Conservation (phyloP, 108 stramenopile genomes). For the Nannochloropsis gaditana region DNA sequence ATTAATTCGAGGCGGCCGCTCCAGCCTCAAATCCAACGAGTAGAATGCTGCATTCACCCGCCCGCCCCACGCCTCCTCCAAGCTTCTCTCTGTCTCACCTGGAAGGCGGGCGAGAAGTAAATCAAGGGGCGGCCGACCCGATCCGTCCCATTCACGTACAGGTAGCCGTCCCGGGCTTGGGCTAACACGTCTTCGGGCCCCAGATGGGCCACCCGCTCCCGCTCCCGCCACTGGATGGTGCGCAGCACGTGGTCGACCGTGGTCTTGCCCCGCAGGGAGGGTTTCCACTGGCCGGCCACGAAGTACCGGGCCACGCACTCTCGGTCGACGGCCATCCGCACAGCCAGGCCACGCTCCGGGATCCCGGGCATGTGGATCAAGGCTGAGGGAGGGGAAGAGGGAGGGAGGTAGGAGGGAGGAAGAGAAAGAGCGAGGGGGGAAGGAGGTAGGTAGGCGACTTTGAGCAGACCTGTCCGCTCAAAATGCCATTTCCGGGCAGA, state of each 20-base stretch:
- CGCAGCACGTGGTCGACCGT: not conserved
- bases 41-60: too few relatives aligned
- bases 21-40: too few relatives aligned
- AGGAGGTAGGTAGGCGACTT: too few relatives aligned
- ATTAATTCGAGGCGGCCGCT: too few relatives aligned
- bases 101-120: slow-evolving; percentile 1
- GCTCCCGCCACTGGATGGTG: not conserved
- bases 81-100: not conserved
- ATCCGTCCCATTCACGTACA: not conserved
- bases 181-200: not conserved
- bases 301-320: not conserved
- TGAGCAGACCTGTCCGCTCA: too few relatives aligned
- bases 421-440: too few relatives aligned
- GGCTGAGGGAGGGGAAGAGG: not conserved
- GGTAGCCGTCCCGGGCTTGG: not conserved
- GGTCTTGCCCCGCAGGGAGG: not conserved
- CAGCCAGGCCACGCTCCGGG: not conserved
- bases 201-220: not conserved
- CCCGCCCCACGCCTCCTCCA: too few relatives aligned
- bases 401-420: not conserved
- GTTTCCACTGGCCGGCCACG: not conserved
- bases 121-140: not conserved
- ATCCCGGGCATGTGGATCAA: not conserved
- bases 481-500: not conserved
- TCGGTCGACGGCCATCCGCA: slow-evolving; percentile 1